Evolutionary conservation across 306 rosid genomes (phyloP), one percentile per base, ranked within the genome.

Genomic region (Vigna angularis): DNA sequence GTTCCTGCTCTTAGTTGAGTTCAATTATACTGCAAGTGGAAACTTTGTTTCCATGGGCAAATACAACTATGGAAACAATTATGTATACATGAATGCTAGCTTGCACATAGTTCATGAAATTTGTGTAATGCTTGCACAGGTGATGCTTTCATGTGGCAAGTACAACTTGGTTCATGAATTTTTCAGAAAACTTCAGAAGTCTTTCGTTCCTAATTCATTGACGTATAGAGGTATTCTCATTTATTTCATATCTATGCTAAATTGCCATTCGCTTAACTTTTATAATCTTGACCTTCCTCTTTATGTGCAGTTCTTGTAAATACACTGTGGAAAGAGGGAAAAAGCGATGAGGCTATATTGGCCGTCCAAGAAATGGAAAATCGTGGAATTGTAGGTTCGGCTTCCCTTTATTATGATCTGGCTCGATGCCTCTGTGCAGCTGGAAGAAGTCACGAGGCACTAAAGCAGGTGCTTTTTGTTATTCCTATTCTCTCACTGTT

Each of bases 391-490:
- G 97, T 92, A 55, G 98, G 98, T 48, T 91, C 97, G 83, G 98
- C 98, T 66, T 88, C 94, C 83, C 89, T 95, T 79, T 92, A 95
- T 86, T 92, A 95, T 84, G 98, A 92, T 80, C 91, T 92, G 67
- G 95, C 98, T 81, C 92, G 98, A 57, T 92, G 97, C 82, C 98
- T 95, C 67, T 92, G 98, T 82, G 86, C 90, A 57, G 92, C 91
- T 70, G 98, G 97, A 85, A 89, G 98, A 89, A 88, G 93, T 83
- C 76, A 79, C 36, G 98, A 95, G 79, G 98, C 97, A 74, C 85
- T 92, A 65, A 84, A 64, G 86, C 98, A 89, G 98, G 97, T 95
- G 78, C 17, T 65, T 34, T 64, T 81, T n/a, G 44, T 74, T 73
- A 67, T 18, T 59, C 30, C 74, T 52, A 36, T 72, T 66, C 22